Evolutionary conservation across 2,329 filamentous ascomycete species (phyloP).

Genomic region (Acrocalymma vagum): DNA sequence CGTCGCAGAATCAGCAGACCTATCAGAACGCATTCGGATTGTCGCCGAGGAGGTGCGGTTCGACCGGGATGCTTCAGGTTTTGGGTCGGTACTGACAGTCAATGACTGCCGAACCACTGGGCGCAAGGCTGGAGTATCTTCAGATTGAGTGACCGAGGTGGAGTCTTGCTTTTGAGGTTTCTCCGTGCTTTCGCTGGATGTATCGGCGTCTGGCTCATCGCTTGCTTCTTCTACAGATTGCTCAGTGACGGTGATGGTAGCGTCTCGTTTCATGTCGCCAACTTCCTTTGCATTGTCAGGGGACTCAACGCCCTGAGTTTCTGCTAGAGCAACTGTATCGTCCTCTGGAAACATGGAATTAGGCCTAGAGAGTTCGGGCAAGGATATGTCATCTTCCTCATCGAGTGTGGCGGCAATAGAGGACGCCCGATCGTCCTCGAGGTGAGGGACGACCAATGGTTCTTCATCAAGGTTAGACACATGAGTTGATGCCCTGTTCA

Average conservation of each 20-base stretch:
- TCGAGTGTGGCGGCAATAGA: conserved; percentile 65
- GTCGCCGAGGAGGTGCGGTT: conserved; percentile 18
- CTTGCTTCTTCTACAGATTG: not conserved
- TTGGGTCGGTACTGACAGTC: conserved; percentile 44
- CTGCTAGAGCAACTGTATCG: not conserved
- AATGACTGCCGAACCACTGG: conserved; percentile 24
- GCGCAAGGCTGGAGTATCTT: conserved; percentile 1
- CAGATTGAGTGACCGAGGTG: too few species aligned
- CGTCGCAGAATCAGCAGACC: conserved; percentile 22
- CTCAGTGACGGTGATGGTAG: not conserved
- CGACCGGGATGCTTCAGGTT: conserved; percentile 13
- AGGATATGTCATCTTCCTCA: conserved; percentile 60
- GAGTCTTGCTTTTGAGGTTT: too few species aligned
- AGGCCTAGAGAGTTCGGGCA: conserved; percentile 37
- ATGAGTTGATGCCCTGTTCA: conserved; percentile 23
- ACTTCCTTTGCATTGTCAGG: conserved; percentile 1
- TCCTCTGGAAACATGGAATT: conserved; percentile 30
- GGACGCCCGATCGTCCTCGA: conserved; percentile 54
- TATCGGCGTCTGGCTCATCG: not conserved
- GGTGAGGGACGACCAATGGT: conserved; percentile 36
- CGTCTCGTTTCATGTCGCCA: not conserved
- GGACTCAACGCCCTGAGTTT: too few species aligned
- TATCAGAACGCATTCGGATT: conserved; percentile 27
- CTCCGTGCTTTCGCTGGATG: not conserved
- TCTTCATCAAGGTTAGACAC: conserved; percentile 47